phyloP scores from a whole-genome alignment of 108 stramenopile species.

The Cylindrotheca fusiformis region DNA sequence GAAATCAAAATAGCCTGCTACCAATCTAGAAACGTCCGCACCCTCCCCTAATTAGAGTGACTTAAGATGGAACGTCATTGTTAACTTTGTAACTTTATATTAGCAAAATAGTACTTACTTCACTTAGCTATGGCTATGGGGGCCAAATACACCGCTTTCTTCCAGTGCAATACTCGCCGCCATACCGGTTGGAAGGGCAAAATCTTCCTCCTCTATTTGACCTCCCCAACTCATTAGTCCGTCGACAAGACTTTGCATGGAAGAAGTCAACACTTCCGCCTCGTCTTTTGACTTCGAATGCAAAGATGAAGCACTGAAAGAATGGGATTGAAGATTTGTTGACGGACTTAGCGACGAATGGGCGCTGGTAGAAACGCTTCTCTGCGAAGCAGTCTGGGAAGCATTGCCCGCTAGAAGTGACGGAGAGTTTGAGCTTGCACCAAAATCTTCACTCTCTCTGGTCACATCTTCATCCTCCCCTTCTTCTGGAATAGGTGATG shows the following conservation, averaged over 20 bases:
- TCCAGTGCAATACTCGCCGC: slow-evolving; percentile 57
- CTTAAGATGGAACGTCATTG: not conserved
- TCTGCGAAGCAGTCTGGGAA: not conserved
- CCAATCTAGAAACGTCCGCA: too few relatives aligned
- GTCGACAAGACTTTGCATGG: slow-evolving; percentile 89
- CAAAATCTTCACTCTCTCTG: not conserved
- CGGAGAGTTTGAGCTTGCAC: not conserved
- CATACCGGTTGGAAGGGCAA: slow-evolving; percentile 64
- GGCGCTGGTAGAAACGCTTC: not conserved
- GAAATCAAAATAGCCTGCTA: too few relatives aligned
- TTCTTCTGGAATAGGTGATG: slow-evolving; percentile 37
- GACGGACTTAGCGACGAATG: not conserved
- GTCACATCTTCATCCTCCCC: slow-evolving; percentile 10
- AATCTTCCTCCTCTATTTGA: slow-evolving; percentile 52
- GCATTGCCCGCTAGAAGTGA: not conserved
- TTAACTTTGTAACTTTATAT: not conserved
- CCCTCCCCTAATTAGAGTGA: too few relatives aligned
- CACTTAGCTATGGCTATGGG: not conserved
- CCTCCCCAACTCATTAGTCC: slow-evolving; percentile 86
- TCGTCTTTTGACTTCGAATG: slow-evolving; percentile 5
- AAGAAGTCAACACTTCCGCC: slow-evolving; percentile 52
- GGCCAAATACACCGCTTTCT: slow-evolving; percentile 26
- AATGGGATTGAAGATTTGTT: not conserved
- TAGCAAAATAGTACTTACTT: not conserved
- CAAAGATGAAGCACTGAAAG: not conserved